These are phyloP conservation scores for Rhizopogon vesiculosus DNA, from an alignment of 768 basidiomycete genomes.

Conservation along the genomic window DNA sequence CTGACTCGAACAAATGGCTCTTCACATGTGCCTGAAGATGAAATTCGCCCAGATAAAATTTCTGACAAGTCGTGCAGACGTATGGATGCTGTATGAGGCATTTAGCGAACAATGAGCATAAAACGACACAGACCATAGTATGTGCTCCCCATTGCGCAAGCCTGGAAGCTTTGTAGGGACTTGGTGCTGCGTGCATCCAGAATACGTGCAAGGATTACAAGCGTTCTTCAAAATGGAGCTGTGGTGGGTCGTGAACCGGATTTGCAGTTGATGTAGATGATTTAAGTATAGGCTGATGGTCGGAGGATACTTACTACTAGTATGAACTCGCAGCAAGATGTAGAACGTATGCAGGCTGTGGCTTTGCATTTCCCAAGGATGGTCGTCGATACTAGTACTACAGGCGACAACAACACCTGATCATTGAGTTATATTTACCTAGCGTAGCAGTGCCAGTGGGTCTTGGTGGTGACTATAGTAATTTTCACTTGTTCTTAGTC, in stretches of 20 bases:
- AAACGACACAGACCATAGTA: no score
- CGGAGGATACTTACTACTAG: no score
- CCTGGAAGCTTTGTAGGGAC: conserved; percentile 70
- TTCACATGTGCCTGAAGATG: conserved; percentile 85
- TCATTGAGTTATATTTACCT: no score
- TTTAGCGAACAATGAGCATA: conserved; percentile 4
- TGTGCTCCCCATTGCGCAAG: conserved; percentile 70
- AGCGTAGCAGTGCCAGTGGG: no score
- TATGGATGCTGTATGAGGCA: conserved; percentile 65
- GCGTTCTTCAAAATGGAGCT: conserved; percentile 33
- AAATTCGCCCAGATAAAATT: conserved; percentile 73
- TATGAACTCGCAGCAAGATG: conserved; percentile 28
- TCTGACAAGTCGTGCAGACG: conserved; percentile 66
- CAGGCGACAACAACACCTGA: no score
- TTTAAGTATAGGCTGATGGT: conserved; percentile 5
- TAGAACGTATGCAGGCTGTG: conserved; percentile 30
- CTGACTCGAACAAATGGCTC: conserved; percentile 66
- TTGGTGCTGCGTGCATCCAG: conserved; percentile 58
- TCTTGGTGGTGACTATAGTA: no score
- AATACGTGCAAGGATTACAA: conserved; percentile 59
- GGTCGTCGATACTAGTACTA: no score
- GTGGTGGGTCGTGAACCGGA: conserved; percentile 41
- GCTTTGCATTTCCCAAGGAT: conserved; percentile 49
- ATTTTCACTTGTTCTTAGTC: no score
- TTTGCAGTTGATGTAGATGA: conserved; percentile 17